A percentile compares a stretch with the other conserved stretches of the same genome.
Evolutionary conservation across 1,284 basidiomycete species (phyloP).

Genomic region (Kalmanozyma brasiliensis): DNA sequence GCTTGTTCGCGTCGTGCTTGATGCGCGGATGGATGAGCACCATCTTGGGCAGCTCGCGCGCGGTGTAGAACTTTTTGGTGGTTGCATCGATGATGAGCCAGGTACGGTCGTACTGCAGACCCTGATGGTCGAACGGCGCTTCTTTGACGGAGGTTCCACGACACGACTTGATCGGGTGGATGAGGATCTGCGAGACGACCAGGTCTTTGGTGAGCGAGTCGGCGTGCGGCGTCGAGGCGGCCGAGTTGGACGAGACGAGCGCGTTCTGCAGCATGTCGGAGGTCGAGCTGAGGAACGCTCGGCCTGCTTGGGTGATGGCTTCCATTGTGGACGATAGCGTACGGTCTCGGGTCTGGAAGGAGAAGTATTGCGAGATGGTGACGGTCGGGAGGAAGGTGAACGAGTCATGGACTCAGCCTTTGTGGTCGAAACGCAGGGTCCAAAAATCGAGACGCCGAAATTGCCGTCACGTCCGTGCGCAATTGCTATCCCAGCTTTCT

Average conservation of each 20-base stretch:
- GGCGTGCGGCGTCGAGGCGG: constrained; percentile 27
- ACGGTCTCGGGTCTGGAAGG: not conserved
- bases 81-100: constrained; percentile 62
- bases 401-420: constrained; percentile 4
- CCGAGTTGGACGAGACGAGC: constrained; percentile 28
- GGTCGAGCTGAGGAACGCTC: constrained; percentile 31
- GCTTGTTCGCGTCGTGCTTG: constrained; percentile 25
- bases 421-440: constrained; percentile 8
- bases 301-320: constrained; percentile 27
- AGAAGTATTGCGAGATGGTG: not conserved
- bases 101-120: constrained; percentile 58
- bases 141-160: constrained; percentile 52
- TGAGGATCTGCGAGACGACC: constrained; percentile 38
- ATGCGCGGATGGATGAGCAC: constrained; percentile 57
- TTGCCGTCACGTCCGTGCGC: constrained; percentile 4
- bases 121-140: constrained; percentile 47
- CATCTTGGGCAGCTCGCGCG: constrained; percentile 60
- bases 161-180: constrained; percentile 65
- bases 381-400: constrained; percentile 1
- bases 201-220: constrained; percentile 45
- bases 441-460: not conserved
- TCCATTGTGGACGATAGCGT: constrained; percentile 26
- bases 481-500: not conserved
- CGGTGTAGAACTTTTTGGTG: constrained; percentile 56
- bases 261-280: constrained; percentile 46